Evolutionary conservation across 2,329 filamentous ascomycete species (phyloP).

Genomic region (Colletotrichum euphorbiae): DNA sequence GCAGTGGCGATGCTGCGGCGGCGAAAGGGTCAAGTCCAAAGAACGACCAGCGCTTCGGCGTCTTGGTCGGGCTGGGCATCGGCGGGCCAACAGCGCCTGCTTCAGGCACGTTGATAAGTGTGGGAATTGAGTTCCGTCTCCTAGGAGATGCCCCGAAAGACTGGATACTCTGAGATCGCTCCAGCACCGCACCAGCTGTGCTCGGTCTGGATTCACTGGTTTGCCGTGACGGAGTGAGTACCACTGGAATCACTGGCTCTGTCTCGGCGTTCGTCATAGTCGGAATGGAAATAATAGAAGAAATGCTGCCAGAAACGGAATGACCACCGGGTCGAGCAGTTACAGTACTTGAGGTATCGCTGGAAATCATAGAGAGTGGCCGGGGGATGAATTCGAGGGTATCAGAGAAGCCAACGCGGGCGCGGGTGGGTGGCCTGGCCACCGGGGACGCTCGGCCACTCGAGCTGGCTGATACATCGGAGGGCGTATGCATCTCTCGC

Average conservation of each 20-base stretch:
- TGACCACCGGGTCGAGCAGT: slow-evolving; percentile 75
- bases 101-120: slow-evolving; percentile 58
- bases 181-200: slow-evolving; percentile 78
- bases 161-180: slow-evolving; percentile 57
- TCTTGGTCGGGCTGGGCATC: slow-evolving; percentile 62
- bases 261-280: slow-evolving; percentile 45
- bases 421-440: slow-evolving; percentile 59
- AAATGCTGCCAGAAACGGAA: slow-evolving; percentile 82
- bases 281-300: slow-evolving; percentile 76
- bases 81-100: slow-evolving; percentile 48
- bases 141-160: slow-evolving; percentile 54
- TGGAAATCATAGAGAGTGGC: slow-evolving; percentile 85
- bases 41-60: slow-evolving; percentile 71
- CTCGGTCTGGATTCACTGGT: slow-evolving; percentile 69
- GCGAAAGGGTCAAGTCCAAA: slow-evolving; percentile 69
- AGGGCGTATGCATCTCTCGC: slow-evolving; percentile 19
- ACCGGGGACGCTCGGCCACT: slow-evolving; percentile 44
- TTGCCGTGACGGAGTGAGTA: slow-evolving; percentile 55
- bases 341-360: slow-evolving; percentile 82
- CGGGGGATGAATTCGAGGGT: slow-evolving; percentile 85
- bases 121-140: slow-evolving; percentile 70
- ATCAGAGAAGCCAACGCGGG: slow-evolving; percentile 85
- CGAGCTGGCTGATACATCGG: slow-evolving; percentile 38
- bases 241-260: slow-evolving; percentile 44
- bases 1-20: slow-evolving; percentile 58